Percentiles rank a stretch among this genome's conserved stretches.
phyloP scores from a whole-genome alignment of 768 basidiomycete species.

The Coprinopsis marcescibilis region DNA sequence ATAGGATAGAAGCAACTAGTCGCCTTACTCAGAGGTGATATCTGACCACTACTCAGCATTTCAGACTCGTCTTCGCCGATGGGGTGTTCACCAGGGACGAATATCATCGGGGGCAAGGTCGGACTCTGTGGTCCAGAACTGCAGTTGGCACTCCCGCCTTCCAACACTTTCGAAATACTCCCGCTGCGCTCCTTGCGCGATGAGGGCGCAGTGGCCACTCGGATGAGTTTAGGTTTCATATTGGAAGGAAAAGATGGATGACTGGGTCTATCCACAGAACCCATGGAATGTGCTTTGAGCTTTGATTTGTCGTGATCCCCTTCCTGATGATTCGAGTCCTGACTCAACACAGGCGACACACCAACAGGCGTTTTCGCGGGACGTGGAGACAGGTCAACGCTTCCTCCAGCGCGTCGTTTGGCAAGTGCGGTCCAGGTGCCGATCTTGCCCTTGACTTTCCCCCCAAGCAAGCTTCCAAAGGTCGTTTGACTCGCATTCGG shows the following conservation, averaged over 20 bases:
- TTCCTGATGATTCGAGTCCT: not conserved
- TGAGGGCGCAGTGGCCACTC: not conserved
- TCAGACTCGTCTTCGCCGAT: constrained; percentile 49
- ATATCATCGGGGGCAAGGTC: constrained; percentile 9
- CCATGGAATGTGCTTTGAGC: not conserved
- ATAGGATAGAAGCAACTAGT: constrained; percentile 14
- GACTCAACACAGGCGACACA: not conserved
- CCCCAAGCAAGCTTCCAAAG: constrained; percentile 8
- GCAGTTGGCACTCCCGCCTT: not conserved
- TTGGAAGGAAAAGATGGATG: not conserved
- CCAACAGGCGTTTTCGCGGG: not conserved
- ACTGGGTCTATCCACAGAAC: not conserved
- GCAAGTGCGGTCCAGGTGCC: constrained; percentile 6
- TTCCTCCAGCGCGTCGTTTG: not conserved
- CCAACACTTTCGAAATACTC: not conserved
- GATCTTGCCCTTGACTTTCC: constrained; percentile 8
- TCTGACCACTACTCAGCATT: constrained; percentile 72
- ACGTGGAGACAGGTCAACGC: not conserved
- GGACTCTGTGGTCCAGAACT: constrained; percentile 9
- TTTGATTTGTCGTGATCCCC: not conserved
- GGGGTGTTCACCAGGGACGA: constrained; percentile 10
- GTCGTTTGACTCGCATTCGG: constrained; percentile 3
- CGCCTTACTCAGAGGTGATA: constrained; percentile 60
- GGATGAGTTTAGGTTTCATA: not conserved
- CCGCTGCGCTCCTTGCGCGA: not conserved